These are phyloP conservation scores for Prillingera fragicola DNA, from an alignment of 1,284 basidiomycete species.

Conservation along the genomic window DNA sequence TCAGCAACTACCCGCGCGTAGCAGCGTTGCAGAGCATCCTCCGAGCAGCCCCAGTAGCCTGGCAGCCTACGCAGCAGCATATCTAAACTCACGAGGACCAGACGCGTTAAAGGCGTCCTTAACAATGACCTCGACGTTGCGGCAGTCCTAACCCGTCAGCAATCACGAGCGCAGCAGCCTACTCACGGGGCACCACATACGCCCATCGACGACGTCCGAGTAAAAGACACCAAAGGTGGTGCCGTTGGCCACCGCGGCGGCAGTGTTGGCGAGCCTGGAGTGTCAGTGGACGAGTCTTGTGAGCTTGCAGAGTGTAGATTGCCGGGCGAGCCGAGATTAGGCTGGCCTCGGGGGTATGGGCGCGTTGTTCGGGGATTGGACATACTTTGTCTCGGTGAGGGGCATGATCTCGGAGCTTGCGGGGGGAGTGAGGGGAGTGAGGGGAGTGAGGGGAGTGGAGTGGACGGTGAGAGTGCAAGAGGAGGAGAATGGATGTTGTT, in stretches of 20 bases:
- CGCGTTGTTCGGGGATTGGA: too few species aligned
- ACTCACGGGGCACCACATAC: conserved; percentile 51
- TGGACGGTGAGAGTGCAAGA: not conserved
- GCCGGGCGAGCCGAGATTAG: too few species aligned
- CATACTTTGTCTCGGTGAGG: not conserved
- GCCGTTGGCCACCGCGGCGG: conserved; percentile 30
- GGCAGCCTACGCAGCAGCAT: not conserved
- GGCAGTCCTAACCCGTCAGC: conserved; percentile 61
- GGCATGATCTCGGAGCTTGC: not conserved
- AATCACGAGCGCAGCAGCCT: not conserved
- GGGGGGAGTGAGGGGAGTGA: not conserved
- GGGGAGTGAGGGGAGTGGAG: not conserved
- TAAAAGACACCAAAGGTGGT: conserved; percentile 47
- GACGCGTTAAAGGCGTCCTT: conserved; percentile 54
- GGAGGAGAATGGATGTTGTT: not conserved
- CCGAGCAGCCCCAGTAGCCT: too few species aligned
- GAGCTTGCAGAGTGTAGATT: too few species aligned
- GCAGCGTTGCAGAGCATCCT: too few species aligned
- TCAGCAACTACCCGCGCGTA: not conserved
- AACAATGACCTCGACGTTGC: conserved; percentile 59
- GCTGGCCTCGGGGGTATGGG: too few species aligned
- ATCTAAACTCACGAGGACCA: not conserved
- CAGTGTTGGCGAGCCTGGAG: too few species aligned
- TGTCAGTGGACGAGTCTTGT: too few species aligned
- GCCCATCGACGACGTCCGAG: conserved; percentile 43